Conservation (phyloP, 2,329 filamentous ascomycete species). For the Chaetomium sp. region DNA sequence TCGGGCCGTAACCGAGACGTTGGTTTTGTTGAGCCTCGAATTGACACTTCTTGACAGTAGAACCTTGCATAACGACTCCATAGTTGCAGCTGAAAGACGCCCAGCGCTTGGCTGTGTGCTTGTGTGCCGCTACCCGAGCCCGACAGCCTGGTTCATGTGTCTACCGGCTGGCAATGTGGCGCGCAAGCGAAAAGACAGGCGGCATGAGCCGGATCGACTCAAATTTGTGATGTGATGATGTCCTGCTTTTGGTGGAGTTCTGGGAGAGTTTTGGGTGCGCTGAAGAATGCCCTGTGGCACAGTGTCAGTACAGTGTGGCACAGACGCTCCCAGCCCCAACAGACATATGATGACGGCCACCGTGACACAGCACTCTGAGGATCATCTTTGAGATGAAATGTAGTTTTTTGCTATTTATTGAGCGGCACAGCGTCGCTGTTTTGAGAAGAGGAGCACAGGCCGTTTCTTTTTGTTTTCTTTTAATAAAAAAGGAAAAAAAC, state of each 20-base stretch:
- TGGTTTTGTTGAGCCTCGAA: conserved; percentile 4
- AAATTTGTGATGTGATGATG: not conserved
- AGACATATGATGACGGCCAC: not conserved
- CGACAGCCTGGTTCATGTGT: not conserved
- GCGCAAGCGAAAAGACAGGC: not conserved
- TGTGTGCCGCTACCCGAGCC: not conserved
- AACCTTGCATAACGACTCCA: not conserved
- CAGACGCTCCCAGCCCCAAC: not conserved
- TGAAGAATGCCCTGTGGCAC: not conserved
- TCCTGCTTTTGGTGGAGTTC: not conserved
- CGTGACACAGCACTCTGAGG: not conserved
- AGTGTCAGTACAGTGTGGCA: not conserved
- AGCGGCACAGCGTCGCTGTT: not conserved
- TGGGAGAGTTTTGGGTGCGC: not conserved
- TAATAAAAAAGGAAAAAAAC: no score
- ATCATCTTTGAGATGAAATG: not conserved
- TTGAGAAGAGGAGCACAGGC: not conserved
- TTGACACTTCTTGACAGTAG: not conserved
- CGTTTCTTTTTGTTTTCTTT: no score
- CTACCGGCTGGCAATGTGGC: not conserved
- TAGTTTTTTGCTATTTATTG: not conserved
- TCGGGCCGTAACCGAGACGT: conserved; percentile 8
- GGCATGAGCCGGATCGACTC: not conserved
- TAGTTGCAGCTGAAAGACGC: not conserved
- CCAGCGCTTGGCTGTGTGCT: not conserved